These are phyloP conservation scores for Botrytis galanthina DNA, from an alignment of 2,329 filamentous ascomycete species.

Conservation along the genomic window DNA sequence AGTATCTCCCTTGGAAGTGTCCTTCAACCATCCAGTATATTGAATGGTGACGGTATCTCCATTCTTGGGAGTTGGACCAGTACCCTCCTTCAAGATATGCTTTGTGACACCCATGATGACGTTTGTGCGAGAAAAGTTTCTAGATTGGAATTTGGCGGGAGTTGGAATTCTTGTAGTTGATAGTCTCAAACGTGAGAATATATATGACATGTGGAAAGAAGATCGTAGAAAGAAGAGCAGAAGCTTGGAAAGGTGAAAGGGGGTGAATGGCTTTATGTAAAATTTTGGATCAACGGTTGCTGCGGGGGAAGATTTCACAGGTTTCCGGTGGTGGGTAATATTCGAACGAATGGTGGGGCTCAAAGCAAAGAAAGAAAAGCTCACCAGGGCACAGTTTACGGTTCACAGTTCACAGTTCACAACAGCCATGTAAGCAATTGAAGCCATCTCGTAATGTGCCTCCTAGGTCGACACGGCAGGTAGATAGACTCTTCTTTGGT, in stretches of 20 bases:
- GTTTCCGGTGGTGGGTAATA: constrained; percentile 1
- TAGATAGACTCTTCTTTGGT: background rate
- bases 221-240: background rate
- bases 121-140: constrained; percentile 35
- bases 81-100: constrained; percentile 60
- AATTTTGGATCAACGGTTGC: constrained; percentile 5
- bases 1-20: constrained; percentile 65
- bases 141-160: constrained; percentile 17
- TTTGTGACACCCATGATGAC: constrained; percentile 70
- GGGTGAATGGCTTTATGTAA: constrained; percentile 20
- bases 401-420: background rate
- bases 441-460: background rate
- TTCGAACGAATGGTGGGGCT: background rate
- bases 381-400: background rate
- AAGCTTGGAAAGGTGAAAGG: background rate
- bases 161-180: constrained; percentile 18
- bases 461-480: background rate
- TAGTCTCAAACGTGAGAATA: constrained; percentile 15
- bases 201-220: constrained; percentile 23
- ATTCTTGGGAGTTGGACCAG: constrained; percentile 52
- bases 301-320: background rate
- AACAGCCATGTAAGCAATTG: background rate
- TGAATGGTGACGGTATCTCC: constrained; percentile 81
- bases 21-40: constrained; percentile 86
- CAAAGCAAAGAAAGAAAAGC: background rate